Base-by-base conservation (phyloP, 352 stramenopile genomes). In the Nothophytophthora sp. region DNA sequence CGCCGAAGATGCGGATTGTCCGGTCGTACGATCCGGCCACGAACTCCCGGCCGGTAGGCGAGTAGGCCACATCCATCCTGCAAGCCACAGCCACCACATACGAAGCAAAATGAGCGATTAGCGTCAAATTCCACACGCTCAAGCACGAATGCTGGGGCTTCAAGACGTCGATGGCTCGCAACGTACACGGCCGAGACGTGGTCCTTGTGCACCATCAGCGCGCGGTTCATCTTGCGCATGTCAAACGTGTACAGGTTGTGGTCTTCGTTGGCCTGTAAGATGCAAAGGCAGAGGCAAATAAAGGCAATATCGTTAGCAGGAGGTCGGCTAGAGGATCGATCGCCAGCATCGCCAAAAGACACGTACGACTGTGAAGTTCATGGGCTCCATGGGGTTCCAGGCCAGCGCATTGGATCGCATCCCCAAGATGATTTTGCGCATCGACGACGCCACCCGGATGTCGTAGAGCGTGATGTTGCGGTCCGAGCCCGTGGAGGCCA, bases 171-270 rank as follows among this genome's bases (percentile, higher is more conserved):
- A n/a, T n/a, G n/a, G n/a, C n/a, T n/a, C n/a, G n/a, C n/a, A 5
- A 88, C 81, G 55, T 74, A 94, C 81, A 99, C 96, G 41, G 97
- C 97, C 9, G 83, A 95, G 7, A 99, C 97, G 80, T 99, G 97
- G 63, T 99, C 97, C 70, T 98, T 99, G 81, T 99, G 97, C 30
- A 99, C 97, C 61, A 96, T 94, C 55, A 96, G 67, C 30, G 90
- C 90, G 37, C 84, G 68, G 30, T 93, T 65, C 55, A 99, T 85
- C 64, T 98, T 98, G 63, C 98, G 85, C 92, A 99, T 99, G 79
- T 99, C 98, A 70, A 99, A 99, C 24, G 95, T 99, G 79, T 99
- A 99, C 37, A 98, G 63, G 60, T 99, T 98, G 78, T 98, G 92
- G 77, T 99, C 97, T 81, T 99, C 98, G 75, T 99, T 99, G 38